A percentile compares a stretch with the other conserved stretches of the same genome.
Conservation (phyloP, 805 yeast species). For the Priceomyces medius region DNA sequence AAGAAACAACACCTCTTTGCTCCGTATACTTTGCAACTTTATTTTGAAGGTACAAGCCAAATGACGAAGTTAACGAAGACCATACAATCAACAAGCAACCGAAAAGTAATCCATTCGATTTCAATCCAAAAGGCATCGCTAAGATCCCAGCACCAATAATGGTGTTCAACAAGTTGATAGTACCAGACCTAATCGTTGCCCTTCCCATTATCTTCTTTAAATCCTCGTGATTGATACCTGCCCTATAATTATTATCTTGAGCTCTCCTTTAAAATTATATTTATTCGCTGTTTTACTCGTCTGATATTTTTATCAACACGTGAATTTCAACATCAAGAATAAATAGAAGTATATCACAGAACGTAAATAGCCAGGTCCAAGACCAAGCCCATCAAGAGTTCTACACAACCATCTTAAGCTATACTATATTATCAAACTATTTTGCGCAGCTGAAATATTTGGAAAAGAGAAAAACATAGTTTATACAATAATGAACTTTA, state of each 20-base stretch:
- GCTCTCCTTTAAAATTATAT: not conserved
- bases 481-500: slow-evolving; percentile 2
- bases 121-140: slow-evolving; percentile 69
- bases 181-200: slow-evolving; percentile 48
- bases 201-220: slow-evolving; percentile 24
- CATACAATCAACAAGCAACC: slow-evolving; percentile 42
- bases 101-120: slow-evolving; percentile 45
- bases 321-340: not conserved
- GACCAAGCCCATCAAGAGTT: too few species aligned
- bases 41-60: slow-evolving; percentile 65
- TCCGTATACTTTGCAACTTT: slow-evolving; percentile 49
- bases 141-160: slow-evolving; percentile 67
- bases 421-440: not conserved
- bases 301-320: not conserved
- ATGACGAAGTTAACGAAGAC: slow-evolving; percentile 49
- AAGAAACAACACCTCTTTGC: slow-evolving; percentile 42
- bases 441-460: not conserved
- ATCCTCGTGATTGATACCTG: too few species aligned
- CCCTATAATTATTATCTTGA: not conserved
- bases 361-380: too few species aligned
- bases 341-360: too few species aligned
- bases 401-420: not conserved
- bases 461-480: slow-evolving; percentile 1
- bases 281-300: not conserved
- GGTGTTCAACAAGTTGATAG: slow-evolving; percentile 55